phyloP scores from a whole-genome alignment of 2,329 filamentous ascomycete genomes.

The Xylaria sp. region DNA sequence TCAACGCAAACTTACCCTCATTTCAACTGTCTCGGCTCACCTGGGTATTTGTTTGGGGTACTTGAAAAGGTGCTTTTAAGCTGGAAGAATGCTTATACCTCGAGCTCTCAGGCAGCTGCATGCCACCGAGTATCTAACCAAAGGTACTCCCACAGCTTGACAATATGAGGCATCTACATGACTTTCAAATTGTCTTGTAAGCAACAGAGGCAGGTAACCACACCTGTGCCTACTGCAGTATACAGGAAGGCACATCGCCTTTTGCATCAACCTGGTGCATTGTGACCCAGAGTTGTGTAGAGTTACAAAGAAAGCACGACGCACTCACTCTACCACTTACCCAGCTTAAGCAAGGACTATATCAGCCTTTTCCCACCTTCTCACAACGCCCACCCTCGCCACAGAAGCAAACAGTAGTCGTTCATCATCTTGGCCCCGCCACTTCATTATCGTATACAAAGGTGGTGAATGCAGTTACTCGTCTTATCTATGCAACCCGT shows the following conservation, averaged over 20 bases:
- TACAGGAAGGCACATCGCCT: neutral
- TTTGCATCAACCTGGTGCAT: neutral
- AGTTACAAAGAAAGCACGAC: constrained; percentile 1
- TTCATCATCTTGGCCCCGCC: neutral
- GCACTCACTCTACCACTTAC: neutral
- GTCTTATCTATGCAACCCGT: neutral
- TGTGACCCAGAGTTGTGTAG: neutral
- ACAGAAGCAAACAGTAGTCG: neutral
- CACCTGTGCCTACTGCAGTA: neutral
- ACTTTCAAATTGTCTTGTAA: neutral
- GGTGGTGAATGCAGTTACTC: neutral
- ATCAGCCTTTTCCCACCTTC: neutral
- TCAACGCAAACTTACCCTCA: neutral
- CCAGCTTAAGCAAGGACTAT: neutral
- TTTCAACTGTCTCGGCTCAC: neutral
- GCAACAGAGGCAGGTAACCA: neutral
- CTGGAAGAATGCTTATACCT: neutral
- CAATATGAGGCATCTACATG: neutral
- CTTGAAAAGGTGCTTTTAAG: neutral
- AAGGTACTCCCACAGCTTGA: neutral
- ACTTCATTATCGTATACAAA: too few species aligned
- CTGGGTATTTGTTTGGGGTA: neutral
- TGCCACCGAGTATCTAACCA: neutral
- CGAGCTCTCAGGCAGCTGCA: neutral
- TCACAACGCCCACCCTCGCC: neutral